Base-by-base conservation (phyloP, 2,329 filamentous ascomycete genomes). In the Epichloe coenophiala region DNA sequence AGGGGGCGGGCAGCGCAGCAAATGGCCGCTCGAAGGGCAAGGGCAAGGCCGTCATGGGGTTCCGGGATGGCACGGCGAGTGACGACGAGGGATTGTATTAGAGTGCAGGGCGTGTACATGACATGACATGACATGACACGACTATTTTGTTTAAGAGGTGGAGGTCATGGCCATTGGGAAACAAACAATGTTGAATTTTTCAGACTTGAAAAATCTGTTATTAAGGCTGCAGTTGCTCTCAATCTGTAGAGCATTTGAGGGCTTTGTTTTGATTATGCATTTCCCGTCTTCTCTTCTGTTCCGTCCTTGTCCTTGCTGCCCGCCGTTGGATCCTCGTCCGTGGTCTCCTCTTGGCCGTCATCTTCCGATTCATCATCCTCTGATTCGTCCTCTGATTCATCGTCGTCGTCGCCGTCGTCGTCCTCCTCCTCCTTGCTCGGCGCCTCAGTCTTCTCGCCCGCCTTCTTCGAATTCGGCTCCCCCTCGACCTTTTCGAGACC, bases 51-150 rank as follows among this genome's bases (percentile, higher is more conserved):
- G 66, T 72, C 15, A 71, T 71, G 53, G 66, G 68, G 35, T 78
- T 80, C 55, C 69, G 73, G 57, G 70, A 77, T n/a, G 70, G 71
- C 19, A 73, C 68, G n/a, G 75, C 70, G 17, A 76, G 73, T 55
- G 78, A 76, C 53, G 77, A 81, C 47, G 77, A 80, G 45, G 76
- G 69, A 9, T 57, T 81, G 60, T 81, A 81, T 49, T 80, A 67
- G 63, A 39, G 11, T 13, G 23, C 38, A 38, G 40, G 43, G 2
- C 21, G 11, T 17, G 50, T 50, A 56, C 47, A 55, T 47, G 37
- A 48, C 48, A 45, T 47, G 37, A 48, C 48, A 45, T 47, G 12
- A 47, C 45, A 46, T 7, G 23, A 45, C 31, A 17, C 17, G 17
- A 17, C 17, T 36, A 45, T 23, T 36, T 37, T 33, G 11, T 35